Evolutionary conservation across 1,284 basidiomycete species (phyloP).

Genomic region (Naganishia cerealis): DNA sequence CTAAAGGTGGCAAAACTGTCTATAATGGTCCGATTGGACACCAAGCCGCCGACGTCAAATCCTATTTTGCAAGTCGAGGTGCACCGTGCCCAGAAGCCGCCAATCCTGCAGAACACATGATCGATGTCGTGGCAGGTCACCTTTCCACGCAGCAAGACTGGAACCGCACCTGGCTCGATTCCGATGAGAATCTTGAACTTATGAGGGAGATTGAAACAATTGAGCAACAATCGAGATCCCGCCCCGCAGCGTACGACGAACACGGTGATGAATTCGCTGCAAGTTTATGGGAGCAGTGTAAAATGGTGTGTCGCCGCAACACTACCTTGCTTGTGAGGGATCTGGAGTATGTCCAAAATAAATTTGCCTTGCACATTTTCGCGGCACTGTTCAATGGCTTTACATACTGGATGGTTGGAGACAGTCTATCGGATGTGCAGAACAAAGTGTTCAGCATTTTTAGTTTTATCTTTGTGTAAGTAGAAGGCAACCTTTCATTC

Average conservation of each 20-base stretch:
- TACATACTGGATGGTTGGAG: conserved; percentile 37
- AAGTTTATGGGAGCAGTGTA: conserved; percentile 28
- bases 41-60: conserved; percentile 53
- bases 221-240: conserved; percentile 1
- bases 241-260: conserved; percentile 24
- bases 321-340: conserved; percentile 42
- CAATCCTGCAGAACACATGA: conserved; percentile 56
- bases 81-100: conserved; percentile 49
- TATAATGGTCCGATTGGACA: conserved; percentile 53
- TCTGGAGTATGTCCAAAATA: conserved; percentile 51
- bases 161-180: conserved; percentile 68
- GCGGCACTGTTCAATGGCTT: conserved; percentile 50
- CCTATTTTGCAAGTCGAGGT: conserved; percentile 56
- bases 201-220: conserved; percentile 22
- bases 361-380: conserved; percentile 45
- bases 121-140: conserved; percentile 44
- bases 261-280: conserved; percentile 27
- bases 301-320: conserved; percentile 20
- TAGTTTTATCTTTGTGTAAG: conserved; percentile 50
- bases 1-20: conserved; percentile 57
- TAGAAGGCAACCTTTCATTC: not conserved
- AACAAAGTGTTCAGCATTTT: conserved; percentile 48
- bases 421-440: conserved; percentile 29
- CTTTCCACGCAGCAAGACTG: conserved; percentile 61
- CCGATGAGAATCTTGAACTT: conserved; percentile 20